Evolutionary conservation across 768 basidiomycete species (phyloP), one percentile per base, ranked within the genome.

Genomic region (Auriculariales sp.): DNA sequence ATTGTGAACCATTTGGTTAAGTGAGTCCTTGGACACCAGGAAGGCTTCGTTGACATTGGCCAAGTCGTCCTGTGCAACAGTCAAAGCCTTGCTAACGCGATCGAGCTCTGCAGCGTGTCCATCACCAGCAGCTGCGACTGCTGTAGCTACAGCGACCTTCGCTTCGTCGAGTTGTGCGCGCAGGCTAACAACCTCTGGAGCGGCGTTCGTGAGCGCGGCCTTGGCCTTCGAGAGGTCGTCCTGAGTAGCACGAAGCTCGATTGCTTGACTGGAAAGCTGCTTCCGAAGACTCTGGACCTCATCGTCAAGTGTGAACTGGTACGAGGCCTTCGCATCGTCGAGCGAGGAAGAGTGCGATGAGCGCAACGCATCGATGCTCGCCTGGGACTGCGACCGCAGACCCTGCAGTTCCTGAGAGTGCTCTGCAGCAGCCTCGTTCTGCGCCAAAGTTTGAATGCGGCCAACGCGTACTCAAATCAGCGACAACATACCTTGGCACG

Each of bases 211-310:
- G 6, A 80, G 58, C 24, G 74, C 64, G 1, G 73, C 59, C 62
- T 91, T 90, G 4, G 83, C 72, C 68, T 88, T 90, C 2, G 71
- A 59, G 30, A 92, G 77, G 61, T 90, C 87, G 53, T 91, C 87
- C 58, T 81, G 78, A 0, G 89, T 87, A 12, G 87, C 89, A 58
- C 82, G 87, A 35, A 91, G 73, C 55, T 90, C 85, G 28, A 89
- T 66, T 50, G 67, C 75, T 53, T 81, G 68, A 46, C 65, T 73
- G 49, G 68, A 68, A 47, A 84, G 71, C 57, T 74, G 73, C 66
- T 87, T 87, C 64, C 79, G 77, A 19, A 81, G 64, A 0, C 61
- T 61, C 48, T 71, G 69, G 33, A 75, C 66, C 56, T 83, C 72
- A 15, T 70, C 71, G 49, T 81, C 79, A 15, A 84, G 68, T 3